Evolutionary conservation across 306 rosid species (phyloP), one percentile per base, ranked within the genome.

Genomic region (Citrullus amarus): DNA sequence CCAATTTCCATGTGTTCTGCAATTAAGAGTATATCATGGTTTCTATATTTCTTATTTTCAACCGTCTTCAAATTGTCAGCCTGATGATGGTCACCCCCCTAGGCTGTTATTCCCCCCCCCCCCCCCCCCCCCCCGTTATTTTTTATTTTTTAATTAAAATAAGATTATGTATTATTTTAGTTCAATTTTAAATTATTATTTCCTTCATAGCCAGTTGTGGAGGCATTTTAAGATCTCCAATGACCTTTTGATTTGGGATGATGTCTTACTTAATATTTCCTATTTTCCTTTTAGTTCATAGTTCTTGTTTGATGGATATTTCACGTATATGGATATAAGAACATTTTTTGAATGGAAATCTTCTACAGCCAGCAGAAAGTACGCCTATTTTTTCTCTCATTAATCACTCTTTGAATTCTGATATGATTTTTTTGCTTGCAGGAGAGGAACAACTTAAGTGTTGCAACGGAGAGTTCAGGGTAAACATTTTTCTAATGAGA

Each of bases 401-500:
- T n/a, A 46, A 13, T 46, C 59, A 48, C 22, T 28, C 11, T 9
- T 14, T 48, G 22, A 25, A 62, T 79, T 75, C 78, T 66, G 4
- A 25, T 80, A 77, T 65, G 56, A 76, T 81, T 70, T 54, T 8
- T 68, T 73, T 68, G 20, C 81, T 82, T 83, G 72, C 92, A 89
- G 93, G 91, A 84, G 82, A 85, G 38, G 62, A 79, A 85, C 88
- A 87, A 84, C 82, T 71, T 78, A 77, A 78, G 80, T 39, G 55
- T 71, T 68, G 86, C 87, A 80, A 85, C 78, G 85, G 86, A 86
- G 84, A 84, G 81, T 84, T 86, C 91, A 78, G 84, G 80, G 97
- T 90, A 92, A 82, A 46, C 74, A 60, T 81, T 79, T 76, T 70
- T 55, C 78, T 79, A 28, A 32, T 65, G 54, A 76, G 41, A 55